Evolutionary conservation across 176 grass and related monocot genomes (phyloP).

Genomic region (Puya raimondii): DNA sequence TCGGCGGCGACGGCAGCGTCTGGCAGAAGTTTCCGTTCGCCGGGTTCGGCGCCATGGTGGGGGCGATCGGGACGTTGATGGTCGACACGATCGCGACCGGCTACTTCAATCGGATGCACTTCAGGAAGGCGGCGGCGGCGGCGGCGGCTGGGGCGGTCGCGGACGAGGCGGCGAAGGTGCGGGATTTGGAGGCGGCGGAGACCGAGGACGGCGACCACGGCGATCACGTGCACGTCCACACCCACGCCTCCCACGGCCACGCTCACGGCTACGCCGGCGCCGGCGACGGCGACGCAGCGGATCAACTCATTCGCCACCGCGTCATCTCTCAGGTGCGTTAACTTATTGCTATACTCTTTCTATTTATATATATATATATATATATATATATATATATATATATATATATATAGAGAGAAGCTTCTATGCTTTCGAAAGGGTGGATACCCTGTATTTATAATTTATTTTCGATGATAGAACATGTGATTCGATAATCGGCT

Average conservation of each 20-base stretch:
- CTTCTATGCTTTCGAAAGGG: no score
- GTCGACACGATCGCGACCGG: conserved; percentile 55
- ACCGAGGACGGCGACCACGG: neutral
- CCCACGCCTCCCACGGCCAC: conserved; percentile 45
- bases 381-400: no score
- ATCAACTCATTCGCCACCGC: conserved; percentile 26
- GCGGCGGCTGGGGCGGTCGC: neutral
- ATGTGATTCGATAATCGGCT: no score
- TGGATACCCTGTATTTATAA: no score
- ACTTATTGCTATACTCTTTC: neutral
- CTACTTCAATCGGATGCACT: conserved; percentile 33
- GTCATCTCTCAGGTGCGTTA: conserved; percentile 40
- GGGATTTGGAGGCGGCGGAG: neutral
- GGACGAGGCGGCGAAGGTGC: conserved; percentile 19
- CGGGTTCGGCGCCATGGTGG: conserved; percentile 49
- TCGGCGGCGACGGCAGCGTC: conserved; percentile 1
- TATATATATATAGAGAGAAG: no score
- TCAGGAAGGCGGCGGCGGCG: conserved; percentile 1
- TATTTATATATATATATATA: no score
- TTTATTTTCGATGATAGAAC: no score
- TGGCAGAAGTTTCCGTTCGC: conserved; percentile 51
- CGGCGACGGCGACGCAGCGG: conserved; percentile 18
- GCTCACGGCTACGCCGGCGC: conserved; percentile 21
- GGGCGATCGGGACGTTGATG: conserved; percentile 47
- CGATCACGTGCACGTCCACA: conserved; percentile 26